phyloP scores from a whole-genome alignment of 2,329 filamentous ascomycete genomes.

The Pseudocercospora macadamiae region DNA sequence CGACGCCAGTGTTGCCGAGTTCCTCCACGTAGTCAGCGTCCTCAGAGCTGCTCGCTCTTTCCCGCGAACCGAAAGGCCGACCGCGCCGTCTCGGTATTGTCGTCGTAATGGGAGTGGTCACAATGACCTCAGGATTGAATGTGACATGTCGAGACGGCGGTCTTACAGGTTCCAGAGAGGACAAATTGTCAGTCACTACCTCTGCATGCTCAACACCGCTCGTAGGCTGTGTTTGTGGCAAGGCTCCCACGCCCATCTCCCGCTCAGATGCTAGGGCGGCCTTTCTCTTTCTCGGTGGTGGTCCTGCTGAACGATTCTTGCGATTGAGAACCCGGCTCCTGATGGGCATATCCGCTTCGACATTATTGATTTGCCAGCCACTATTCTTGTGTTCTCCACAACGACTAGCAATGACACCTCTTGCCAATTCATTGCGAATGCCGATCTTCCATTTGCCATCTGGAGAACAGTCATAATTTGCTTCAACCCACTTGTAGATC shows the following conservation, averaged over 20 bases:
- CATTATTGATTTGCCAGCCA: neutral
- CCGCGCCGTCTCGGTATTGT: neutral
- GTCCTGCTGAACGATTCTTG: no score
- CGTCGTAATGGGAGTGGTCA: constrained; percentile 4
- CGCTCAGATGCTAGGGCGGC: no score
- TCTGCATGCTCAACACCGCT: no score
- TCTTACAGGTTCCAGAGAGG: no score
- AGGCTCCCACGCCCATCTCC: no score
- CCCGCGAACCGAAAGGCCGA: neutral
- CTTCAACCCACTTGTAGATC: constrained; percentile 13
- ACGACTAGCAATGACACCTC: constrained; percentile 9
- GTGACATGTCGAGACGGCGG: constrained; percentile 16
- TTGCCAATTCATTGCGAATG: constrained; percentile 8
- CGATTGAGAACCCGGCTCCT: neutral
- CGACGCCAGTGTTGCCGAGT: neutral
- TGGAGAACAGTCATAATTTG: constrained; percentile 10
- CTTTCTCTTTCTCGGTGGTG: no score
- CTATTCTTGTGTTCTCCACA: neutral
- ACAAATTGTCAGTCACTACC: no score
- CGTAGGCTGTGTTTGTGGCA: no score
- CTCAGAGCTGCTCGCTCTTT: neutral
- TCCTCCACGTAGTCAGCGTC: neutral
- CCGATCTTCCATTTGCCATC: constrained; percentile 4
- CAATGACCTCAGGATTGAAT: constrained; percentile 15
- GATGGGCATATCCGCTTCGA: neutral